Evolutionary conservation across 192 early-diverging fungal genomes (phyloP).

Genomic region (Glomus cerebriforme): DNA sequence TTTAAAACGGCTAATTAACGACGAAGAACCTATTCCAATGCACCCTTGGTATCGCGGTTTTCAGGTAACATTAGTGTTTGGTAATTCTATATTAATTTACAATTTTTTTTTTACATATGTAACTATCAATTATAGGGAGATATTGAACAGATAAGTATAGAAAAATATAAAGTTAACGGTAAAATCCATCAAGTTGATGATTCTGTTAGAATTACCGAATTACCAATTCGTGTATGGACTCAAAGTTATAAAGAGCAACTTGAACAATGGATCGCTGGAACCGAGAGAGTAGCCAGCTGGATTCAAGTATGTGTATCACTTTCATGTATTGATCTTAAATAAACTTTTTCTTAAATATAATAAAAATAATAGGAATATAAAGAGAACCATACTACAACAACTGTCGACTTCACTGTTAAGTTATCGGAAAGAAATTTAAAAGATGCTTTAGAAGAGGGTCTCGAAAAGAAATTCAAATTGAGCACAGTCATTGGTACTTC

Average conservation of each 20-base stretch:
- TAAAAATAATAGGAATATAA: not conserved
- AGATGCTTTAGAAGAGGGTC: constrained; percentile 73
- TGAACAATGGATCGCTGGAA: constrained; percentile 70
- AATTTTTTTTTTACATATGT: no score
- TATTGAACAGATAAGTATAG: constrained; percentile 61
- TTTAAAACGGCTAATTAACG: constrained; percentile 76
- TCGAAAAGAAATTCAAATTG: constrained; percentile 85
- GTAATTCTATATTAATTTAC: no score
- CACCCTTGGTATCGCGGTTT: constrained; percentile 95
- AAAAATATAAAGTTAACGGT: constrained; percentile 72
- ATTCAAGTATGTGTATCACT: constrained; percentile 47
- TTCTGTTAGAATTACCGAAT: constrained; percentile 83
- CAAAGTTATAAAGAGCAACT: constrained; percentile 84
- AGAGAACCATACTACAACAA: not conserved
- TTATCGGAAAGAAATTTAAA: constrained; percentile 73
- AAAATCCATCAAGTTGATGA: constrained; percentile 68
- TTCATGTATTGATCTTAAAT: not conserved
- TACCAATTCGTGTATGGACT: constrained; percentile 89
- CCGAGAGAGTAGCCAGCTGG: constrained; percentile 69
- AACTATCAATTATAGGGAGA: constrained; percentile 55
- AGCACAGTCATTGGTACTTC: constrained; percentile 68
- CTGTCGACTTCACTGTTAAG: constrained; percentile 52
- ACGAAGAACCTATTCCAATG: constrained; percentile 71
- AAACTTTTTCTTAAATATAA: not conserved
- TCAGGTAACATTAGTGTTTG: constrained; percentile 38